Conservation (phyloP, 306 rosid genomes). For the Neltuma alba region DNA sequence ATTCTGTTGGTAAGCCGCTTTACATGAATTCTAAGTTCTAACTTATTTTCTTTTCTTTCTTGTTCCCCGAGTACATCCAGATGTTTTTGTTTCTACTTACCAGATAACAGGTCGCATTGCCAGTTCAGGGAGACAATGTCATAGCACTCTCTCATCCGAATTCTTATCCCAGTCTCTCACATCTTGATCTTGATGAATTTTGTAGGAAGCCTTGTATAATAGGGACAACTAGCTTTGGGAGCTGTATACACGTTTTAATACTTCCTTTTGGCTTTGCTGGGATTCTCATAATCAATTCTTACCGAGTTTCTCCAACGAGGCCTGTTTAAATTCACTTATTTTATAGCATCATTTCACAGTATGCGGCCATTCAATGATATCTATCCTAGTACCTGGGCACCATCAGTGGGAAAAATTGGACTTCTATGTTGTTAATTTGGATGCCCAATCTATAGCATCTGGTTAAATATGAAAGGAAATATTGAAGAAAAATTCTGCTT, state of each 20-base stretch:
- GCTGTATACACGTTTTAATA: background rate
- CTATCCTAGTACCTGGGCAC: conserved; percentile 18
- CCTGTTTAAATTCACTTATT: conserved; percentile 25
- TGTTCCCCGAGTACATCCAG: background rate
- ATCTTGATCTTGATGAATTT: background rate
- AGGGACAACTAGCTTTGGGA: conserved; percentile 1
- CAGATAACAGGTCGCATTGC: conserved; percentile 4
- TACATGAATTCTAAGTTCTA: conserved; percentile 1
- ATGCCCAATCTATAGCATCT: conserved; percentile 23
- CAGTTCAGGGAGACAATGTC: background rate
- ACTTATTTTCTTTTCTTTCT: background rate
- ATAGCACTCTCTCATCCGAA: conserved; percentile 3
- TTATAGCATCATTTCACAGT: conserved; percentile 11
- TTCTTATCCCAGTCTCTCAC: background rate
- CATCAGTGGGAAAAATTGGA: conserved; percentile 3
- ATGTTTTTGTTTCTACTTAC: background rate
- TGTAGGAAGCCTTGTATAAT: background rate
- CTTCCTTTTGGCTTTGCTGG: conserved; percentile 27
- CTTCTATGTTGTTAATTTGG: conserved; percentile 12
- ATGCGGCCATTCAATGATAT: conserved; percentile 34
- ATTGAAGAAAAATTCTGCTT: conserved; percentile 25
- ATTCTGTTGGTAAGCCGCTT: conserved; percentile 34
- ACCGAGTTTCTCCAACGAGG: conserved; percentile 5
- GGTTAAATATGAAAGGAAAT: conserved; percentile 27
- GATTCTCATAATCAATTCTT: background rate